phyloP scores from a whole-genome alignment of 148 eudicot genomes.

The Vaccinium macrocarpon region DNA sequence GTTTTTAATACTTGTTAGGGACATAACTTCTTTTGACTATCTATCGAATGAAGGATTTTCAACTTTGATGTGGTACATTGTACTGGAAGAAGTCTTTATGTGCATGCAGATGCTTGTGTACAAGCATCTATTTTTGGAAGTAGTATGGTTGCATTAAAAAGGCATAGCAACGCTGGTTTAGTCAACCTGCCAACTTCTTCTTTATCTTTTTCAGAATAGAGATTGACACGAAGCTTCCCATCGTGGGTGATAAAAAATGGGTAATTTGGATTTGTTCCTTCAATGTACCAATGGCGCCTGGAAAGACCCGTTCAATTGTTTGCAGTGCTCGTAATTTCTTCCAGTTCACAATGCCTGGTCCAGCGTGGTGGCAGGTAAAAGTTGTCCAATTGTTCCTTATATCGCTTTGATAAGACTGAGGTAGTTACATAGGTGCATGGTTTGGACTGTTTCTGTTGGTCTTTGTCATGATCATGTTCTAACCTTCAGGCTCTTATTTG shows the following conservation, averaged over 20 bases:
- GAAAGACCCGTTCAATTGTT: constrained; percentile 98
- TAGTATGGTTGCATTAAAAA: background rate
- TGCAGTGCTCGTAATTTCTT: constrained; percentile 98
- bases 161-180: background rate
- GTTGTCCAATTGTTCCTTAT: background rate
- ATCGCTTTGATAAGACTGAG: background rate
- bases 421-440: background rate
- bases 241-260: constrained; percentile 96
- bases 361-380: constrained; percentile 98
- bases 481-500: constrained; percentile 9
- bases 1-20: background rate
- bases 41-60: background rate
- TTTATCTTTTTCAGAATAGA: constrained; percentile 53
- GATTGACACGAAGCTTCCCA: constrained; percentile 84
- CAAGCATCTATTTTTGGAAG: background rate
- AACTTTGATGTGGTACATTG: background rate
- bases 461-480: background rate
- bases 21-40: background rate
- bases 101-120: background rate
- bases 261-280: constrained; percentile 98
- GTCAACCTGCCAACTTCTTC: background rate
- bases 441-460: background rate
- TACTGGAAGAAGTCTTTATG: background rate
- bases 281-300: constrained; percentile 98
- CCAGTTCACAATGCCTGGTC: constrained; percentile 90